Base-by-base conservation (phyloP, 148 eudicot species). In the Nepenthes gracilis region DNA sequence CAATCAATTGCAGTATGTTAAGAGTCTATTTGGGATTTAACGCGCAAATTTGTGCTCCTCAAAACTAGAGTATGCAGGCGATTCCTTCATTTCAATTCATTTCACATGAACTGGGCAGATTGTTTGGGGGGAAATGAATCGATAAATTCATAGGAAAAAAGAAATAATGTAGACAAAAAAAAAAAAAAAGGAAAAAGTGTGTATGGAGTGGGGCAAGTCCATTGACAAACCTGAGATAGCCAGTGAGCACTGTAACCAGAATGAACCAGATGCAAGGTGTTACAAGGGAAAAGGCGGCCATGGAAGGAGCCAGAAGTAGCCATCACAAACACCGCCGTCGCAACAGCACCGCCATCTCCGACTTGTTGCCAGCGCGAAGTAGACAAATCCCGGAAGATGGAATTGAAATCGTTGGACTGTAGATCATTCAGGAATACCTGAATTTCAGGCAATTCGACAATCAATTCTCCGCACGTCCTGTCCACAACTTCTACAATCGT, bases 251-350 rank as follows among this genome's bases (percentile, higher is more conserved):
- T 43, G 23, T 58, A 80, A 47, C 68, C 70, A 35, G 81, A 66
- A 64, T 80, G 67, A 45, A 77, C 60, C 38, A 77, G 50, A 51
- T 81, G 74, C 64, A 77, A 45, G 36, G 33, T 56, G 1, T 72
- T 58, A 3, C 33, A 35, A 10, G 80, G 73, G 12, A 81, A 77
- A 63, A 81, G 73, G 1, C 72, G 54, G 12, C 35, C 60, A 57
- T 81, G 63, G 66, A 62, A 81, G 6, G 80, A 77, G 1, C 82
- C 85, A 10, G 85, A 75, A 33, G 36, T 72, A 12, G 65, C 82
- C 62, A 59, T 11, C 13, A 49, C 12, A 49, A 49, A 49, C 23
- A 23, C 23, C 23, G 23, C 23, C 23, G 23, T 23, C 23, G 11
- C 53, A 49, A 10, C 54, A 57, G 7, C 23, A 23, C 38, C 49